Evolutionary conservation across 768 basidiomycete genomes (phyloP).

Genomic region (Ramaria rubella): DNA sequence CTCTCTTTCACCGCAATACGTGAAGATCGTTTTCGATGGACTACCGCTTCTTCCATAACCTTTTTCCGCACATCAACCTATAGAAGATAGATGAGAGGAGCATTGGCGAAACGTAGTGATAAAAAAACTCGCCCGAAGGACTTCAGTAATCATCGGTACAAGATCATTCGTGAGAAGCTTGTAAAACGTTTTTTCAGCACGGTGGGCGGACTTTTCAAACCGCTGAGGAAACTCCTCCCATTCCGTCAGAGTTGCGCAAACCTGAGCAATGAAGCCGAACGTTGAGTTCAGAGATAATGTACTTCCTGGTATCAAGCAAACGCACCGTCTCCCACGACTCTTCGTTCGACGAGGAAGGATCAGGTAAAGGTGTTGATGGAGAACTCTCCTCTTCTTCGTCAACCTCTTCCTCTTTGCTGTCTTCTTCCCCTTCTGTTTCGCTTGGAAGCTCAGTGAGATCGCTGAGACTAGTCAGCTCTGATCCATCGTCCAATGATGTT

Average conservation of each 20-base stretch:
- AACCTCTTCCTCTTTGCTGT: constrained; percentile 15
- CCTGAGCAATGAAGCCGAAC: constrained; percentile 35
- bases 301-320: constrained; percentile 16
- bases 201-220: constrained; percentile 72
- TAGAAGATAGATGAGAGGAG: constrained; percentile 33
- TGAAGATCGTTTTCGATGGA: constrained; percentile 85
- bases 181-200: constrained; percentile 73
- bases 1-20: constrained; percentile 78
- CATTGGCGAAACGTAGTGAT: not conserved
- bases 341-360: constrained; percentile 25
- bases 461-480: constrained; percentile 8
- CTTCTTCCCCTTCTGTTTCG: constrained; percentile 17
- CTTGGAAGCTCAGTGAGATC: constrained; percentile 11
- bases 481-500: constrained; percentile 4
- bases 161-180: constrained; percentile 58
- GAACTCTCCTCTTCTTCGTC: constrained; percentile 16
- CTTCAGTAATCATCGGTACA: constrained; percentile 62
- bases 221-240: constrained; percentile 77
- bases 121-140: constrained; percentile 47
- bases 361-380: constrained; percentile 52
- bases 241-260: constrained; percentile 75
- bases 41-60: constrained; percentile 60
- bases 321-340: constrained; percentile 78
- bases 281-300: not conserved
- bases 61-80: constrained; percentile 48